A percentile compares a stretch with the other conserved stretches of the same genome.
These are phyloP conservation scores for Boechera retrofracta DNA, from an alignment of 345 rosid genomes.

Conservation along the genomic window DNA sequence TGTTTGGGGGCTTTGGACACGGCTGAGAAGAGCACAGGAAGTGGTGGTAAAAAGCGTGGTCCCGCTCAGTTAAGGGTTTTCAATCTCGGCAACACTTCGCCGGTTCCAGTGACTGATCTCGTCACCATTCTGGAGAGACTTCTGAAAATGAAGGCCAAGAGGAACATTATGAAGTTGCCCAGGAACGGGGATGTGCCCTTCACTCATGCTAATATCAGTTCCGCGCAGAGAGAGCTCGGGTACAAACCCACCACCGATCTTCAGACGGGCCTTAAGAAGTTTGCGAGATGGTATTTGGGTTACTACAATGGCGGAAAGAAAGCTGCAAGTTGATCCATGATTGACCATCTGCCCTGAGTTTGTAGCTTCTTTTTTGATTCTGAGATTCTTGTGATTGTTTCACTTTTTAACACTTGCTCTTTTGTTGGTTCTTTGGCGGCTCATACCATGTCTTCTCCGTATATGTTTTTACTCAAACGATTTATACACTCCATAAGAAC, in stretches of 20 bases:
- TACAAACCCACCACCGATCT: conserved; percentile 89
- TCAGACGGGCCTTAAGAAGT: conserved; percentile 89
- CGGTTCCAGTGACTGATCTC: conserved; percentile 76
- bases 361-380: conserved; percentile 28
- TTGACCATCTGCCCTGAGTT: background rate
- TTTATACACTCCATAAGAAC: conserved; percentile 34
- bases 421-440: conserved; percentile 36
- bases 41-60: conserved; percentile 86
- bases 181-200: conserved; percentile 88
- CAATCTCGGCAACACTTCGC: conserved; percentile 92
- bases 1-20: conserved; percentile 87
- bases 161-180: conserved; percentile 73
- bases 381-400: conserved; percentile 45
- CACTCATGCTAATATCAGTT: conserved; percentile 92
- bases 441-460: conserved; percentile 18
- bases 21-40: conserved; percentile 90
- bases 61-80: conserved; percentile 87
- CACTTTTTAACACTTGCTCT: conserved; percentile 38
- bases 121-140: conserved; percentile 83
- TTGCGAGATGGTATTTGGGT: conserved; percentile 85
- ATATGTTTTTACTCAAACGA: conserved; percentile 17
- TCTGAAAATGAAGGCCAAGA: conserved; percentile 84
- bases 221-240: conserved; percentile 80
- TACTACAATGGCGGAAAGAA: conserved; percentile 70
- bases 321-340: conserved; percentile 53